Evolutionary conservation across 352 stramenopile species (phyloP).

Genomic region (Achlya hypogyna): DNA sequence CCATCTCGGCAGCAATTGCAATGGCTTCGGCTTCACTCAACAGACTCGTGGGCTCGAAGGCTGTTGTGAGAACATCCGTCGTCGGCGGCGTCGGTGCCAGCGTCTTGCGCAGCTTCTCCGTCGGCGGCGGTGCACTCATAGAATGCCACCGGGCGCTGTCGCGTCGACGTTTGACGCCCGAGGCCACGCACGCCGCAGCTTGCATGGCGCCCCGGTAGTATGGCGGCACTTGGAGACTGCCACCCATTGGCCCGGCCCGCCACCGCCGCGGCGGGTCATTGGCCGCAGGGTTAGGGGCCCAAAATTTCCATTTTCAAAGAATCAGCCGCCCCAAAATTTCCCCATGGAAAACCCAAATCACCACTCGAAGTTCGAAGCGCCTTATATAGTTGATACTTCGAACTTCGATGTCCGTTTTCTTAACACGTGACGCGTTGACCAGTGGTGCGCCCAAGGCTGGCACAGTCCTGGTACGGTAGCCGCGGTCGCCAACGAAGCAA

Average conservation of each 20-base stretch:
- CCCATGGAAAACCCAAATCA: too few relatives aligned
- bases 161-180: not conserved
- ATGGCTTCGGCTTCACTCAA: constrained; percentile 34
- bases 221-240: too few relatives aligned
- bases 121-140: not conserved
- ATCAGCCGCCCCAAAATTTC: not conserved
- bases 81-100: not conserved
- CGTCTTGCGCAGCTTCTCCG: not conserved
- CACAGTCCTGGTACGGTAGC: too few relatives aligned
- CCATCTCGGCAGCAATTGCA: constrained; percentile 45
- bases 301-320: not conserved
- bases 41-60: constrained; percentile 35
- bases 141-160: not conserved
- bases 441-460: too few relatives aligned
- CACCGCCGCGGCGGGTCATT: not conserved
- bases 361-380: too few relatives aligned
- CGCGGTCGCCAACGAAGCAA: too few relatives aligned
- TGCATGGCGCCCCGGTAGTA: not conserved
- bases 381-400: too few relatives aligned
- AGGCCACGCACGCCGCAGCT: not conserved
- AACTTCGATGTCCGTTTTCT: too few relatives aligned
- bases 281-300: not conserved
- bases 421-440: too few relatives aligned
- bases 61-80: constrained; percentile 20
- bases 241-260: not conserved